These are phyloP conservation scores for Vaccinium macrocarpon DNA, from an alignment of 148 eudicot genomes.

Conservation along the genomic window DNA sequence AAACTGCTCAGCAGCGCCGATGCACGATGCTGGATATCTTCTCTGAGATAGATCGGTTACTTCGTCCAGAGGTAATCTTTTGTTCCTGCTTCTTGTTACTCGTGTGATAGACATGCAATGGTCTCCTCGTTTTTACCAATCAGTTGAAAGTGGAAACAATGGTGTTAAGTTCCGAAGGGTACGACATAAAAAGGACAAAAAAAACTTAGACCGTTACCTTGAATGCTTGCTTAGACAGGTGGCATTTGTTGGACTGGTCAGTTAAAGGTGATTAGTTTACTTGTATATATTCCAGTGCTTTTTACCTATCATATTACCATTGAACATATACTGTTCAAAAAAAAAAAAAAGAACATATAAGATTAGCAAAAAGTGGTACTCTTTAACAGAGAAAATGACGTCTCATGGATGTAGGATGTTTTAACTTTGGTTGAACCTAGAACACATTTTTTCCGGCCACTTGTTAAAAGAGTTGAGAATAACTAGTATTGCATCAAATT, in stretches of 20 bases:
- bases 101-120: neutral
- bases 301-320: neutral
- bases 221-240: no score
- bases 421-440: neutral
- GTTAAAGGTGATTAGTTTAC: neutral
- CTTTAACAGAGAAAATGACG: neutral
- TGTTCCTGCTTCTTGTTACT: neutral
- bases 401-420: neutral
- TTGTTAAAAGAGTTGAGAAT: neutral
- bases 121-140: neutral
- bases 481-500: neutral
- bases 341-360: neutral
- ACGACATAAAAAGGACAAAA: neutral
- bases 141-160: neutral
- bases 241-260: no score
- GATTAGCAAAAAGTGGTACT: neutral
- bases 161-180: neutral
- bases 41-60: conserved; percentile 86
- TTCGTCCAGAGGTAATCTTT: conserved; percentile 81
- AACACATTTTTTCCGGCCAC: neutral
- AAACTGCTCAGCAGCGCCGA: conserved; percentile 47
- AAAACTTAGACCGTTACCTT: neutral
- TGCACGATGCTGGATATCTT: conserved; percentile 71
- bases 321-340: no score
- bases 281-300: neutral